Evolutionary conservation across 257 asterid genomes (phyloP), one percentile per base, ranked within the genome.

Genomic region (Solanum tacnaense): DNA sequence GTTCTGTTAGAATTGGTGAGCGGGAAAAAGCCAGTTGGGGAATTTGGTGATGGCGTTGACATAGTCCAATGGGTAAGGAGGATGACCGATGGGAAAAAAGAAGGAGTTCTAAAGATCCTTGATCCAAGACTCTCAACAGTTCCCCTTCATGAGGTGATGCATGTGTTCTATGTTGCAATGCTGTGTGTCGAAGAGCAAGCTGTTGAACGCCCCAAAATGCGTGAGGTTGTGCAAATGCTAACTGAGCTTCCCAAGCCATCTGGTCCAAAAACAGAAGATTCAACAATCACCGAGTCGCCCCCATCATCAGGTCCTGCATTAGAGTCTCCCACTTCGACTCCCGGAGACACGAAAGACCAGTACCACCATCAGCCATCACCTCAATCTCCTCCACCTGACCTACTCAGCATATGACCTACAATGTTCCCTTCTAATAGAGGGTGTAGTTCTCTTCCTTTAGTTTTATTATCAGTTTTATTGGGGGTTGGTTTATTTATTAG

Each of bases 161-260:
- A 87, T 13, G 87, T 87, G 72, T 87, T 87, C 87, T 87, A 79
- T 82, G 89, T 87, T 9, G 89, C 87, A 21, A 79, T 87, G 86
- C 79, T 87, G 8, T 87, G 89, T 35, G 89, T 87, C 8, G 72
- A 67, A 87, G 87, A 67, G 32, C 83, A 87, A 20, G 86, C 83
- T 27, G 84, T 87, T 39, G 89, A 87, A 62, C 89, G 89, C 25
- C 89, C 89, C 32, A 87, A 83, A 60, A 87, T 87, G 89, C 86
- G 89, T 6, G 89, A 87, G 86, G 89, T 87, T 9, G 89, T 87
- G 83, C 89, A 87, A 44, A 79, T 87, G 83, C 74, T 87, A 35
- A 93, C 98, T 0, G 99, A 97, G 93, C 93, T 81, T 85, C 89
- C 86, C 32, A 83, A 82, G 65, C 89, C 62, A 41, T 89, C 94